These are phyloP conservation scores for Guadua angustifolia DNA, from an alignment of 176 grass and related monocot species.

Conservation along the genomic window DNA sequence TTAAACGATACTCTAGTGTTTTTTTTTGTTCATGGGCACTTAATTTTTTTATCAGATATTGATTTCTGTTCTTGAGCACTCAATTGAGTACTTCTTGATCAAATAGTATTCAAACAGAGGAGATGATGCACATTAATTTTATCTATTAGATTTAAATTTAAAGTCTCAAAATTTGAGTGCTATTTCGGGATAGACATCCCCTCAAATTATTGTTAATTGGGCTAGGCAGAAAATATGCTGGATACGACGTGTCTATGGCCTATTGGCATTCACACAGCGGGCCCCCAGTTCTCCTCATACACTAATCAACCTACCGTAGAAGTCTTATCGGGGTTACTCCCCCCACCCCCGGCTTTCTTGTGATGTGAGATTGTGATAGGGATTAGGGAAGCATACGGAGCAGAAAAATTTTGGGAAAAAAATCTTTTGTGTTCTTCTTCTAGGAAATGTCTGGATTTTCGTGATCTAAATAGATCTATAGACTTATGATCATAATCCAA, in stretches of 20 bases:
- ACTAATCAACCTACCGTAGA: not conserved
- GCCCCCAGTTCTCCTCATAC: not conserved
- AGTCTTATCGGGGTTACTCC: too few species aligned
- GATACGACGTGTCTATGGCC: slow-evolving; percentile 6
- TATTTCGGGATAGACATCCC: too few species aligned
- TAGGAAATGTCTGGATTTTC: not conserved
- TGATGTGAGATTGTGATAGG: not conserved
- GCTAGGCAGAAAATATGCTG: slow-evolving; percentile 1
- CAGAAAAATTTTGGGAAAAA: not conserved
- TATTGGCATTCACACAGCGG: not conserved
- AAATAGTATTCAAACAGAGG: too few species aligned
- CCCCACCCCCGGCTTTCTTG: not conserved
- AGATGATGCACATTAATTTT: too few species aligned
- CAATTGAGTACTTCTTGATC: too few species aligned
- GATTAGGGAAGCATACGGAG: not conserved
- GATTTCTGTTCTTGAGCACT: too few species aligned
- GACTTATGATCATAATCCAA: not conserved
- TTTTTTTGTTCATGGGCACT: too few species aligned
- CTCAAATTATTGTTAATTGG: too few species aligned
- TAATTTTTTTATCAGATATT: too few species aligned
- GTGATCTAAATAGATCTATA: not conserved
- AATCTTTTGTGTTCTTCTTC: not conserved
- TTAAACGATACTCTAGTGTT: too few species aligned
- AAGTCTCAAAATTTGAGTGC: too few species aligned
- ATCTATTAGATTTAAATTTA: too few species aligned